phyloP scores from a whole-genome alignment of 306 rosid species.

The Trifolium subterraneum region DNA sequence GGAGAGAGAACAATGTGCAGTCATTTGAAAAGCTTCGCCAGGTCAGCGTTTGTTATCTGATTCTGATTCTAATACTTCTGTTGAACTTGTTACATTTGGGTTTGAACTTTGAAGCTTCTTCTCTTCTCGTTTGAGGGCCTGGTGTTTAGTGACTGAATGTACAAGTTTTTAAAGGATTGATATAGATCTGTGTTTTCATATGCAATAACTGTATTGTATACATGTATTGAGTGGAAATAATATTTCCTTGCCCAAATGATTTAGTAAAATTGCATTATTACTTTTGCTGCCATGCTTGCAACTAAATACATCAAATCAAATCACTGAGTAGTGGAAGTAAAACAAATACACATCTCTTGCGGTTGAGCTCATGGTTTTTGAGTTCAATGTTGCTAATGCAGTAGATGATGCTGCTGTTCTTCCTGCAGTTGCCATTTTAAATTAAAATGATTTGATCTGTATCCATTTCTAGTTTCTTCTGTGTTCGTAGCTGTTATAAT shows the following conservation, averaged over 20 bases:
- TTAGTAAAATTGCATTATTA: constrained; percentile 4
- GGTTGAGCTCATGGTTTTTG: neutral
- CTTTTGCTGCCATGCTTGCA: constrained; percentile 23
- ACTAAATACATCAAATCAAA: neutral
- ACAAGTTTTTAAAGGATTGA: neutral
- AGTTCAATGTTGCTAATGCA: constrained; percentile 21
- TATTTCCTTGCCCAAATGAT: constrained; percentile 1
- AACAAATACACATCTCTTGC: constrained; percentile 25
- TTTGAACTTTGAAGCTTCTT: constrained; percentile 13
- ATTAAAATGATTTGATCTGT: constrained; percentile 13
- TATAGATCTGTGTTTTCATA: neutral
- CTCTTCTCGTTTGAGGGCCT: constrained; percentile 3
- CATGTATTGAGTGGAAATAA: constrained; percentile 22
- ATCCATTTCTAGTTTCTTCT: constrained; percentile 1
- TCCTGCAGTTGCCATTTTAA: constrained; percentile 1
- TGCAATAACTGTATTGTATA: neutral
- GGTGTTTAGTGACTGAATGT: constrained; percentile 12
- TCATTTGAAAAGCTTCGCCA: constrained; percentile 99
- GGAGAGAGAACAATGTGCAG: constrained; percentile 98
- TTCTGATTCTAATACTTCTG: constrained; percentile 23
- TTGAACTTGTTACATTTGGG: constrained; percentile 30
- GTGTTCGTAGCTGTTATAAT: neutral
- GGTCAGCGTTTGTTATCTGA: constrained; percentile 53
- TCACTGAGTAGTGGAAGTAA: neutral
- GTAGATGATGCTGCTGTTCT: constrained; percentile 21